phyloP scores from a whole-genome alignment of 108 stramenopile species.

The Chaetoceros tenuissimus region DNA sequence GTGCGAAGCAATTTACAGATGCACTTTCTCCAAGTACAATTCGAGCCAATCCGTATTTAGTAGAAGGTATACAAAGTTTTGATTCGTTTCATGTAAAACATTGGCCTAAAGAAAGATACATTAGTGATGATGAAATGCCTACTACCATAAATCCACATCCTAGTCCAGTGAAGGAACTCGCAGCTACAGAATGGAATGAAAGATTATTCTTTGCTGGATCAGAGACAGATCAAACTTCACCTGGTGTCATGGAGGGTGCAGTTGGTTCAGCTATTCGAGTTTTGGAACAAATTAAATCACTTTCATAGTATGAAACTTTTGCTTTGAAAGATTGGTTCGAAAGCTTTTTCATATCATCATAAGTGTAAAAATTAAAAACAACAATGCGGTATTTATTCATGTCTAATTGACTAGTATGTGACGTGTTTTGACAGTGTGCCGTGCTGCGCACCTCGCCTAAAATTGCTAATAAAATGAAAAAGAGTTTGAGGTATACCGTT shows the following conservation, averaged over 20 bases:
- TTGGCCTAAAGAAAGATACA: constrained; percentile 42
- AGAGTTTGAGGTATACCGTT: too few species aligned
- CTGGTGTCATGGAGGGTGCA: constrained; percentile 68
- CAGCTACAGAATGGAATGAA: constrained; percentile 36
- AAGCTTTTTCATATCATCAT: too few species aligned
- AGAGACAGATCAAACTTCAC: constrained; percentile 36
- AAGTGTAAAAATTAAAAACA: too few species aligned
- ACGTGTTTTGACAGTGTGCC: too few species aligned
- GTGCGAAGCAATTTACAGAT: constrained; percentile 19
- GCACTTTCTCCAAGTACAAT: not conserved
- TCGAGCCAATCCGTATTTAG: constrained; percentile 1
- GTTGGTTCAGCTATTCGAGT: constrained; percentile 39
- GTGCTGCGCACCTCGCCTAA: too few species aligned
- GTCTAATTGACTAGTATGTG: too few species aligned
- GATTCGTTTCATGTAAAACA: constrained; percentile 13
- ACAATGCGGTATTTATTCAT: too few species aligned
- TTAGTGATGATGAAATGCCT: constrained; percentile 31
- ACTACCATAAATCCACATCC: constrained; percentile 36
- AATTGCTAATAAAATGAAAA: too few species aligned
- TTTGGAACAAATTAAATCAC: constrained; percentile 14
- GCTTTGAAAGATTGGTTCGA: too few species aligned
- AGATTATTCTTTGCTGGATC: constrained; percentile 45
- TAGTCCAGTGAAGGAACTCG: constrained; percentile 20
- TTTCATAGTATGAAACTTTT: too few species aligned
- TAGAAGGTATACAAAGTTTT: not conserved